Evolutionary conservation across 305 asterid species (phyloP).

Genomic region (Fraxinus latifolia): DNA sequence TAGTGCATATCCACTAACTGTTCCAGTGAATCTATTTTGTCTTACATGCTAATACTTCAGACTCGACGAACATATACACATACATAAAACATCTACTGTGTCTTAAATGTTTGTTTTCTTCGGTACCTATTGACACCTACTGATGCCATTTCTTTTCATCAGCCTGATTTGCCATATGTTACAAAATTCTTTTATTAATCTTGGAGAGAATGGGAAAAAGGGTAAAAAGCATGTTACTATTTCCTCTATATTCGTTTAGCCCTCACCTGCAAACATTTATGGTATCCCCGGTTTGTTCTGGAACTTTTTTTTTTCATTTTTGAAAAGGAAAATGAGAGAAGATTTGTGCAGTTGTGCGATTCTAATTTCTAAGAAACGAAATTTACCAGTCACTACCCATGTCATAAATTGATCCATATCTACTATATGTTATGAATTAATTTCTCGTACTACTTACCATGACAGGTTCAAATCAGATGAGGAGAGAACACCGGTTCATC

Average conservation of each 20-base stretch:
- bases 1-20: background rate
- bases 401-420: conserved; percentile 11
- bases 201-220: background rate
- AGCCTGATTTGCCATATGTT: background rate
- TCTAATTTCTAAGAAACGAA: background rate
- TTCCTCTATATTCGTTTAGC: background rate
- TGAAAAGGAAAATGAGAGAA: background rate
- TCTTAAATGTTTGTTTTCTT: background rate
- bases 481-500: conserved; percentile 81
- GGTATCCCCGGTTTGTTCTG: background rate
- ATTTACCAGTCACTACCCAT: background rate
- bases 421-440: conserved; percentile 23
- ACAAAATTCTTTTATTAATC: background rate
- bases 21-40: background rate
- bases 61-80: background rate
- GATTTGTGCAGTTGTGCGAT: background rate
- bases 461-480: conserved; percentile 95
- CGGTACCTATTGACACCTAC: background rate
- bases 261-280: background rate
- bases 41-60: background rate
- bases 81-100: background rate
- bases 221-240: background rate
- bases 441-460: conserved; percentile 23
- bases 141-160: background rate
- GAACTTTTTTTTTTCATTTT: background rate